Evolutionary conservation across 768 basidiomycete genomes (phyloP).

Genomic region (Leucocoprinus sp.): DNA sequence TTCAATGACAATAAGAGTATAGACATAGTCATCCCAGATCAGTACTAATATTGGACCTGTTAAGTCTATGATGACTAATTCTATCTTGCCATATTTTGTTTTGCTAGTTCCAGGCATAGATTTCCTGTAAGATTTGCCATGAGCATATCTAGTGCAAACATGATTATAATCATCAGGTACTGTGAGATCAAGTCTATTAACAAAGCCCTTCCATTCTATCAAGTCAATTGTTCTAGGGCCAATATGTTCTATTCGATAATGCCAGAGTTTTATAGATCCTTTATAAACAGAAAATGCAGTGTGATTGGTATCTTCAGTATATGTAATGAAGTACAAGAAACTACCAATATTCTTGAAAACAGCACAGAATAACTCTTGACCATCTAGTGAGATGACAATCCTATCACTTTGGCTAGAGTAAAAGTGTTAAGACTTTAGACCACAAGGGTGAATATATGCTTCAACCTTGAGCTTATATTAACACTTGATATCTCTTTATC

Average conservation of each 20-base stretch:
- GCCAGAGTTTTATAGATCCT: conserved; percentile 18
- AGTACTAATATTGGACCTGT: conserved; percentile 20
- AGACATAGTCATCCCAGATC: conserved; percentile 16
- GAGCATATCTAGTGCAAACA: conserved; percentile 19
- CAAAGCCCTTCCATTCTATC: conserved; percentile 16
- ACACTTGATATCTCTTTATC: too few relatives aligned
- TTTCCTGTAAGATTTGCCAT: conserved; percentile 19
- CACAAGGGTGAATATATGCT: too few relatives aligned
- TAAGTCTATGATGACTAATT: conserved; percentile 17
- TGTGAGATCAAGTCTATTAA: conserved; percentile 18
- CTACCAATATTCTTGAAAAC: too few relatives aligned
- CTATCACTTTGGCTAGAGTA: too few relatives aligned
- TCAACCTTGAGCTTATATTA: too few relatives aligned
- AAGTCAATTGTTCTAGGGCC: conserved; percentile 12
- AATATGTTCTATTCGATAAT: conserved; percentile 19
- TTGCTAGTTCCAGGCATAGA: conserved; percentile 20
- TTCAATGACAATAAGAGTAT: conserved; percentile 25
- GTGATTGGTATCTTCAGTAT: too few relatives aligned
- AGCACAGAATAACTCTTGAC: too few relatives aligned
- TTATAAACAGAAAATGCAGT: too few relatives aligned
- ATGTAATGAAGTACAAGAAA: too few relatives aligned
- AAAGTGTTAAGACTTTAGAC: too few relatives aligned
- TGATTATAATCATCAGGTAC: conserved; percentile 12
- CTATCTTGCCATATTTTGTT: conserved; percentile 14
- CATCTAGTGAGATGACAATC: too few relatives aligned